Evolutionary conservation across 352 stramenopile genomes (phyloP).

Genomic region (Phytophthora ohioensis): DNA sequence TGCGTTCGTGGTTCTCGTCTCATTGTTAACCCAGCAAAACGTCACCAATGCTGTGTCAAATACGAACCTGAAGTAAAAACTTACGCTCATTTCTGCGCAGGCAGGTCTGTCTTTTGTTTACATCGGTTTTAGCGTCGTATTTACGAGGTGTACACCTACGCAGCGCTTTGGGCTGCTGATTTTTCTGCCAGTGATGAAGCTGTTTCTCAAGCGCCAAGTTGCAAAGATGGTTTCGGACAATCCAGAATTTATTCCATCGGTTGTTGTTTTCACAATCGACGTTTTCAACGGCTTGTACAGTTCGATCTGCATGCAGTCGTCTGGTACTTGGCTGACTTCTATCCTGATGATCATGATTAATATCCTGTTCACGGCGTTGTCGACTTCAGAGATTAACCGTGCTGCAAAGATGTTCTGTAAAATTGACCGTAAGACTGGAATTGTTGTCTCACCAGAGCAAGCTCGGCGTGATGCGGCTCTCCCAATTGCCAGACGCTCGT

Average conservation of each 20-base stretch:
- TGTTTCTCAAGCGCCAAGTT: slow-evolving; percentile 19
- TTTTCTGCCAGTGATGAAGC: slow-evolving; percentile 19
- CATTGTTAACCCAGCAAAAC: neutral
- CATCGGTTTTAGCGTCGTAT: slow-evolving; percentile 16
- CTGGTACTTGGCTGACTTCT: slow-evolving; percentile 14
- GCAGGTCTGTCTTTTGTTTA: slow-evolving; percentile 14
- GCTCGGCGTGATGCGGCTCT: neutral
- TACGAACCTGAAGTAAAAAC: slow-evolving; percentile 5
- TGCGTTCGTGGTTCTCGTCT: slow-evolving; percentile 9
- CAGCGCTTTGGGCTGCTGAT: slow-evolving; percentile 12
- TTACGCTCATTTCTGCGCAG: slow-evolving; percentile 16
- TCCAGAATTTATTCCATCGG: slow-evolving; percentile 9
- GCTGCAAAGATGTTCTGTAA: slow-evolving; percentile 9
- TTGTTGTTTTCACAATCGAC: slow-evolving; percentile 29
- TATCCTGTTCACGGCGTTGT: slow-evolving; percentile 11
- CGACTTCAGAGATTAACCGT: slow-evolving; percentile 17
- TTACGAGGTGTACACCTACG: neutral
- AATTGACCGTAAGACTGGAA: neutral
- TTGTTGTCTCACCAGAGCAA: neutral
- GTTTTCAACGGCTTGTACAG: slow-evolving; percentile 29
- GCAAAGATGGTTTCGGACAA: slow-evolving; percentile 7
- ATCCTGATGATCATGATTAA: slow-evolving; percentile 22
- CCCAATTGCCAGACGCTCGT: slow-evolving; percentile 3
- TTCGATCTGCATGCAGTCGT: slow-evolving; percentile 25
- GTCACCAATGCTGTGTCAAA: neutral